These are phyloP conservation scores for Pochonia chlamydosporia DNA, from an alignment of 2,329 filamentous ascomycete species.

Conservation along the genomic window DNA sequence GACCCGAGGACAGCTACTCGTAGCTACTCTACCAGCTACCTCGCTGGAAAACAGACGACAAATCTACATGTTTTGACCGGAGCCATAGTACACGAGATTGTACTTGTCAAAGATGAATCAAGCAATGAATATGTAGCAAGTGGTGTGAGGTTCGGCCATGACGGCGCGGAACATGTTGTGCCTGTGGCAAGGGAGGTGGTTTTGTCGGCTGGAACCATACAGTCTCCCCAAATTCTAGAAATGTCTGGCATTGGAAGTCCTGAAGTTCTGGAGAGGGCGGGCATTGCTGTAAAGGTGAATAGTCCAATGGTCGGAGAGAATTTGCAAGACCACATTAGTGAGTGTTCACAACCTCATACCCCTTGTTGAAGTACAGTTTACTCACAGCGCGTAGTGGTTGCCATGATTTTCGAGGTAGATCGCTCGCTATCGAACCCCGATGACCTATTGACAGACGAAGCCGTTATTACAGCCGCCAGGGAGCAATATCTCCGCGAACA, in stretches of 20 bases:
- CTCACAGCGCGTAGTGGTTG: conserved; percentile 26
- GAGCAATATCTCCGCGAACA: conserved; percentile 24
- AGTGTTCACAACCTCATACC: conserved; percentile 4
- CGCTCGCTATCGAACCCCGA: conserved; percentile 32
- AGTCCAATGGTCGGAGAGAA: conserved; percentile 43
- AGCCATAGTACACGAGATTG: conserved; percentile 20
- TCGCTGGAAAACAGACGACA: conserved; percentile 26
- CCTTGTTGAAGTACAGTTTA: conserved; percentile 8
- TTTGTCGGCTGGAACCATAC: conserved; percentile 50
- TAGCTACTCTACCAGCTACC: conserved; percentile 43
- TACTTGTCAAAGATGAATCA: conserved; percentile 17
- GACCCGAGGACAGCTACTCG: conserved; percentile 37
- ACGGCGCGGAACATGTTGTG: conserved; percentile 30
- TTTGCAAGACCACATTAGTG: conserved; percentile 39
- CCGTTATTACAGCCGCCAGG: conserved; percentile 23
- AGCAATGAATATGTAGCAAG: conserved; percentile 18
- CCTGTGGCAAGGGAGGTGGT: conserved; percentile 47
- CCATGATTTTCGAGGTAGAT: conserved; percentile 40
- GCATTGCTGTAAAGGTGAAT: conserved; percentile 31
- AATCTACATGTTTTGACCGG: conserved; percentile 35
- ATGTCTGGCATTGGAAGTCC: conserved; percentile 52
- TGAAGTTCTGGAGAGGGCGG: conserved; percentile 28
- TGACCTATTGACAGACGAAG: conserved; percentile 26
- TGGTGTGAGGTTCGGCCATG: conserved; percentile 27
- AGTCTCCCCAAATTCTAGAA: conserved; percentile 54